Base-by-base conservation (phyloP, 2,329 filamentous ascomycete genomes). In the Cyanodermella asteris region DNA sequence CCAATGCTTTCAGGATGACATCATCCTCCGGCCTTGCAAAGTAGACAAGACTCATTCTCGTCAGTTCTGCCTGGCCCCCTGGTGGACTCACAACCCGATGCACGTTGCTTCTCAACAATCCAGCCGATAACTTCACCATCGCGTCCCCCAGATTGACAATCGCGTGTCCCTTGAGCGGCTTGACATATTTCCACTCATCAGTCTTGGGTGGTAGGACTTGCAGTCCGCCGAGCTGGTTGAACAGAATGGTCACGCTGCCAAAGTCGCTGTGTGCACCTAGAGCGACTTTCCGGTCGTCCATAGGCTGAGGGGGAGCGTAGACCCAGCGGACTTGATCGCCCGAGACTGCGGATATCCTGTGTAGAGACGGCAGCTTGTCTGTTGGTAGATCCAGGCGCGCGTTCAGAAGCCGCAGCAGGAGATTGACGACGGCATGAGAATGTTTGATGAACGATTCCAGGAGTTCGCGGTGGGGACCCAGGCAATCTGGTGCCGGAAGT, bases 251-350 rank as follows among this genome's bases (percentile, higher is more conserved):
- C 5, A 66, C 46, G 25, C 48, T 56, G 22, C 60, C 61, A 32
- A 64, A 64, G 34, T 66, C 62, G 3, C 60, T 64, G 36, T 67
- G 62, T 29, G 58, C 56, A 13, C 56, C 57, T n/a, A 64, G 34
- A 1, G 56, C 50, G 2, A 53, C 51, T 15, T 43, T 44, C 11
- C 45, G 40, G 34, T 57, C 50, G 17, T 51, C 42, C 4, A 35
- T 27, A 3, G 50, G 47, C 33, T 62, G 56, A 2, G 59, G 53
- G 4, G 59, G 56, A 1, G 55, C 50, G 34, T 50, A 52, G 13
- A 63, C 47, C 37, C 63, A 57, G 18, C 61, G 54, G 10, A 64
- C 51, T 33, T 63, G 59, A 36, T 64, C 56, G 14, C 59, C 60
- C 12, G 52, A 56, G 12, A 29, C 22, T 5, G 40, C 40, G 9